Evolutionary conservation across 2,329 filamentous ascomycete species (phyloP).

Genomic region (Sarocladiaceae sp.): DNA sequence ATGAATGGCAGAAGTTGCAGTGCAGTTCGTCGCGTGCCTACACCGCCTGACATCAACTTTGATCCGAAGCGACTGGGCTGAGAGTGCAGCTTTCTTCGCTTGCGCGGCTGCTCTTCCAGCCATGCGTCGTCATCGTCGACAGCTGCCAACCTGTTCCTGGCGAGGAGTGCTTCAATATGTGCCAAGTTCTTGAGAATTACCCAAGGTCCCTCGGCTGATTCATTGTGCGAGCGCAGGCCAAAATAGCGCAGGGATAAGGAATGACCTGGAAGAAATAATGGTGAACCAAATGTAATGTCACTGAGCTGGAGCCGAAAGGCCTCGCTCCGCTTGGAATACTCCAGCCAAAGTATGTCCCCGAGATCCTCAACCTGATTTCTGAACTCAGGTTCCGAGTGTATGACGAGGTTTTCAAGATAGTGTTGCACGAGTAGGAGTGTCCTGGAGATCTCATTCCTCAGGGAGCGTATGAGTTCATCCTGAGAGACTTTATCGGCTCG

Average conservation of each 20-base stretch:
- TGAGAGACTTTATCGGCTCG: slow-evolving; percentile 60
- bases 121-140: slow-evolving; percentile 17
- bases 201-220: slow-evolving; percentile 57
- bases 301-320: slow-evolving; percentile 73
- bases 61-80: slow-evolving; percentile 42
- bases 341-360: slow-evolving; percentile 65
- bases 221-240: slow-evolving; percentile 47
- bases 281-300: slow-evolving; percentile 58
- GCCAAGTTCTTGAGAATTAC: slow-evolving; percentile 55
- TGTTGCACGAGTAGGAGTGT: slow-evolving; percentile 63
- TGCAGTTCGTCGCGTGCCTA: slow-evolving; percentile 43
- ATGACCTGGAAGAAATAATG: slow-evolving; percentile 36
- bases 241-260: slow-evolving; percentile 48
- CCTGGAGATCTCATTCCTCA: slow-evolving; percentile 76
- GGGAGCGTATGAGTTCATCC: slow-evolving; percentile 54
- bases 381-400: slow-evolving; percentile 36
- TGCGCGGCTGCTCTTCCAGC: slow-evolving; percentile 41
- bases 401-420: slow-evolving; percentile 55
- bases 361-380: slow-evolving; percentile 57
- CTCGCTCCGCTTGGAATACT: slow-evolving; percentile 71
- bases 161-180: slow-evolving; percentile 48
- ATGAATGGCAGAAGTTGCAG: slow-evolving; percentile 57
- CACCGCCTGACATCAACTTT: slow-evolving; percentile 41
- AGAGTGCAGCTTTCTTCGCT: slow-evolving; percentile 42
- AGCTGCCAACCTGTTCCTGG: slow-evolving; percentile 20